Evolutionary conservation across 305 asterid genomes (phyloP).

Genomic region (Solanum hybrid): DNA sequence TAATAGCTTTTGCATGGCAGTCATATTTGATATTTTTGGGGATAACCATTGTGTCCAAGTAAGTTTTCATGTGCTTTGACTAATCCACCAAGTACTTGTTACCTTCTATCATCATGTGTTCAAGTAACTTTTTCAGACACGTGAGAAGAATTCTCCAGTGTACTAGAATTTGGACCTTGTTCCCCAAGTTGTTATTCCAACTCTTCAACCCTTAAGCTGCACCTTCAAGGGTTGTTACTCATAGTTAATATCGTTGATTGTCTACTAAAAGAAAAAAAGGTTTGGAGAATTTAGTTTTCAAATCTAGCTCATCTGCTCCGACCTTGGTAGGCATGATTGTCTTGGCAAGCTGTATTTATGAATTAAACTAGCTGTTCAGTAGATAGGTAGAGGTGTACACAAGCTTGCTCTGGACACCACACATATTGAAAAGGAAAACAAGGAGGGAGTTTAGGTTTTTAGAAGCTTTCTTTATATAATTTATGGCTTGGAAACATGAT

Average conservation of each 20-base stretch:
- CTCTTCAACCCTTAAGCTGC: neutral
- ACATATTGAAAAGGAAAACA: neutral
- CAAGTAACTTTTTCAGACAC: neutral
- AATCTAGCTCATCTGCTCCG: neutral
- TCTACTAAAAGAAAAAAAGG: neutral
- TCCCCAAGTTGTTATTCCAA: neutral
- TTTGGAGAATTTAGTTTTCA: neutral
- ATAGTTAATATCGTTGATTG: neutral
- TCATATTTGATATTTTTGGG: neutral
- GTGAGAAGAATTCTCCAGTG: neutral
- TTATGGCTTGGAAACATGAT: neutral
- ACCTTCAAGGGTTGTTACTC: neutral
- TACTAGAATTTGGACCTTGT: neutral
- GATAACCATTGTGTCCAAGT: neutral
- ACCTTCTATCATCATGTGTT: neutral
- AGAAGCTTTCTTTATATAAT: neutral
- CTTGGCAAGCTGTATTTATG: neutral
- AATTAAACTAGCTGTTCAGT: neutral
- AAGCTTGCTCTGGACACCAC: neutral
- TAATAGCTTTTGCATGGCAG: neutral
- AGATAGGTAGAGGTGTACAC: neutral
- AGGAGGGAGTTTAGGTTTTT: neutral
- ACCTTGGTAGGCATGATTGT: neutral
- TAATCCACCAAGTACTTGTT: neutral
- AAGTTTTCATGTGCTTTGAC: neutral